Evolutionary conservation across 768 basidiomycete species (phyloP).

Genomic region (Agrocybe chaxingu): DNA sequence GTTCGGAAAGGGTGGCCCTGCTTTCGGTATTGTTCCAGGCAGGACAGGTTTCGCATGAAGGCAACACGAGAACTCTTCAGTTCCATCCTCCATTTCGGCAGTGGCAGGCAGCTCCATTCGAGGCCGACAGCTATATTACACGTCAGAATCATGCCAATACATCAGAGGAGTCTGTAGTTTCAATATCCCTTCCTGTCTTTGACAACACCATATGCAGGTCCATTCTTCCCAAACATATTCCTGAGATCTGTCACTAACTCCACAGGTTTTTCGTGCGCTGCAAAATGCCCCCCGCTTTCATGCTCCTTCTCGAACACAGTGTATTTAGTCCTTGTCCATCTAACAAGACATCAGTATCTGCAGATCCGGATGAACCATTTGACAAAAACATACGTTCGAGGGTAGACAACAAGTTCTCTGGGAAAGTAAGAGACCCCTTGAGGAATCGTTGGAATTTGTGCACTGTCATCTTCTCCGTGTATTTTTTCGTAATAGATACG

Average conservation of each 20-base stretch:
- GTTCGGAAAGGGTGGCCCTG: constrained; percentile 51
- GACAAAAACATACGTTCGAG: constrained; percentile 24
- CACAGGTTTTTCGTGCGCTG: constrained; percentile 46
- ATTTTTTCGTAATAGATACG: constrained; percentile 56
- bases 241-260: constrained; percentile 45
- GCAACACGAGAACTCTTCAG: no score
- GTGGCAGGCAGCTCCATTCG: no score
- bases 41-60: constrained; percentile 33
- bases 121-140: no score
- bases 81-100: no score
- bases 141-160: no score
- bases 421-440: constrained; percentile 53
- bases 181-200: constrained; percentile 38
- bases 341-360: constrained; percentile 11
- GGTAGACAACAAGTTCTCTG: constrained; percentile 34
- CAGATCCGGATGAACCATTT: background rate
- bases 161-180: no score
- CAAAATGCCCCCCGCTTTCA: constrained; percentile 53
- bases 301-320: constrained; percentile 46
- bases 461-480: constrained; percentile 12
- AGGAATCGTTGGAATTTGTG: constrained; percentile 30
- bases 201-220: constrained; percentile 45
- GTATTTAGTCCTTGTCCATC: constrained; percentile 38
- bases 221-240: constrained; percentile 53
- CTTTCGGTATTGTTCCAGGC: constrained; percentile 40